Conservation (phyloP, 106 monocot species). For the Narthecium ossifragum region DNA sequence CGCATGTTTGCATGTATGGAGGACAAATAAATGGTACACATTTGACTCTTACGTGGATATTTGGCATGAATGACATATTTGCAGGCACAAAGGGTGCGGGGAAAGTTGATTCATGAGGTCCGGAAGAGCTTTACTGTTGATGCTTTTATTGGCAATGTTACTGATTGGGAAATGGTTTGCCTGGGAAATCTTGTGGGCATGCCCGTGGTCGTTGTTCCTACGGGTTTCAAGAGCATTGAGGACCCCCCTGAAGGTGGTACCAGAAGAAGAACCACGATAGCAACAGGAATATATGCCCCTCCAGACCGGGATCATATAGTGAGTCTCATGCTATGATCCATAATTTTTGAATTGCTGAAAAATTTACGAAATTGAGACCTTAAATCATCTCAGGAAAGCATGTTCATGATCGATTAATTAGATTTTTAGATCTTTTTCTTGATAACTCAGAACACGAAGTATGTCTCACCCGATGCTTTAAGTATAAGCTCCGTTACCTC, state of each 20-base stretch:
- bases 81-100: conserved; percentile 77
- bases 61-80: not conserved
- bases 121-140: conserved; percentile 64
- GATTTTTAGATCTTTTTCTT: too few relatives aligned
- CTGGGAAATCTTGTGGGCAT: conserved; percentile 88
- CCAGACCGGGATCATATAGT: conserved; percentile 89
- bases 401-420: too few relatives aligned
- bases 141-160: conserved; percentile 85
- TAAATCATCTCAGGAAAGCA: too few relatives aligned
- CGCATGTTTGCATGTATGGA: too few relatives aligned
- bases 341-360: too few relatives aligned
- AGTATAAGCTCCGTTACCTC: too few relatives aligned
- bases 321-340: too few relatives aligned
- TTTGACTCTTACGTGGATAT: too few relatives aligned
- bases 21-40: too few relatives aligned
- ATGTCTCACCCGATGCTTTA: too few relatives aligned
- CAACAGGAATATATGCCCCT: conserved; percentile 90
- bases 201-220: conserved; percentile 77
- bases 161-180: conserved; percentile 93
- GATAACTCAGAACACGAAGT: too few relatives aligned
- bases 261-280: conserved; percentile 62
- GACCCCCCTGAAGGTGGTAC: conserved; percentile 68
- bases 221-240: conserved; percentile 63
- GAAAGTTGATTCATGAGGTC: conserved; percentile 65
- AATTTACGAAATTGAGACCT: too few relatives aligned